Base-by-base conservation (phyloP, 2,329 filamentous ascomycete species). In the Alternaria ethzedia region DNA sequence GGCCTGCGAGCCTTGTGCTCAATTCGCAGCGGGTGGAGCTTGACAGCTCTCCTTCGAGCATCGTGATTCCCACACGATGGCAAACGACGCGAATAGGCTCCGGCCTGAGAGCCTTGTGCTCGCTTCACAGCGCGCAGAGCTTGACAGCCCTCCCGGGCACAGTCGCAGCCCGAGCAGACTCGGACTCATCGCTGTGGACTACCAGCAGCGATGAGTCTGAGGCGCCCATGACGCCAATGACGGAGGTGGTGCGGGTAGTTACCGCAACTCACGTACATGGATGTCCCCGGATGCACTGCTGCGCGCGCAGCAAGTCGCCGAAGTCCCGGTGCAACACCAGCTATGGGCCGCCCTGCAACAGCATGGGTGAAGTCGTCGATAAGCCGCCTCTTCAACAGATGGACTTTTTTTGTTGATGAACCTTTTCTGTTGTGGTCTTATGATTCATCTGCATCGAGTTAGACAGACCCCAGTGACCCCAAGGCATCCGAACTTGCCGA, bases 171-270 rank as follows among this genome's bases (percentile, higher is more conserved):
- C 65, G 75, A 78, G 61, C 72, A 74, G 55, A 70, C 30, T 32
- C 30, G 30, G 30, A 32, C 30, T 32, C 30, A 32, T 32, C 30
- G 30, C 64, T 70, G 64, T 82, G 78, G 77, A 81, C 78, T 69
- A 77, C 79, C 69, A 78, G 79, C 65, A 80, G 77, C 70, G 79
- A 82, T 65, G 76, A 77, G 58, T 81, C 80, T 5, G 80, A 82
- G 57, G 73, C 80, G 15, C 32, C 32, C 32, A 36, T 36, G 32
- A 36, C 32, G 8, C 32, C 32, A n/a, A 36, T 36, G 32, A 36
- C 32, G 32, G 32, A 41, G 36, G 36, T 17, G n/a, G 36, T 41
- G 36, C n/a, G n/a, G 36, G 36, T 17, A 41, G 15, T 41, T 41
- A 17, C 36, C 36, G 36, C 36, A 41, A 11, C 79, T 80, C 54